Evolutionary conservation across 1,139 yeast genomes (phyloP).

Genomic region (Diutina ranongensis): DNA sequence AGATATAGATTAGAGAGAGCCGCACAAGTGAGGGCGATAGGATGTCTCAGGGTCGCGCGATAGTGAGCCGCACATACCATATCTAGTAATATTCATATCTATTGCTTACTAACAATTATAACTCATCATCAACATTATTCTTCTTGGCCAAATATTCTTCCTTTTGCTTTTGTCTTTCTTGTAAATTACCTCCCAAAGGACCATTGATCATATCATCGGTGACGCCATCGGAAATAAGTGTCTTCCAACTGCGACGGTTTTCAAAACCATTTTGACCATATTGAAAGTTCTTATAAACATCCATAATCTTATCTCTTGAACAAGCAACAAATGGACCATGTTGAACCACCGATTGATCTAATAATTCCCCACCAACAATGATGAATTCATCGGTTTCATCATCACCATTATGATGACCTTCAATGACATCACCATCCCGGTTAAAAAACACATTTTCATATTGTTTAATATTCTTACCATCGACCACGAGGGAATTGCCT

Average conservation of each 20-base stretch:
- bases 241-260: slow-evolving; percentile 53
- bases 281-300: slow-evolving; percentile 66
- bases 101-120: too few species aligned
- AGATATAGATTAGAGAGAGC: background rate
- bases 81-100: too few species aligned
- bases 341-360: slow-evolving; percentile 72
- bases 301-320: slow-evolving; percentile 44
- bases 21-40: background rate
- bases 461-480: slow-evolving; percentile 29
- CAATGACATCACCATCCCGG: slow-evolving; percentile 47
- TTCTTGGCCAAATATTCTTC: slow-evolving; percentile 15
- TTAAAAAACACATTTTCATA: slow-evolving; percentile 53
- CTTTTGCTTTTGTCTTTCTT: slow-evolving; percentile 21
- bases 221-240: slow-evolving; percentile 56
- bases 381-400: slow-evolving; percentile 44
- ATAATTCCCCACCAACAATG: slow-evolving; percentile 63
- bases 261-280: slow-evolving; percentile 64
- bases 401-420: slow-evolving; percentile 22
- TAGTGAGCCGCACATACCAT: background rate
- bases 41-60: background rate
- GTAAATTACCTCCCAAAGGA: slow-evolving; percentile 25
- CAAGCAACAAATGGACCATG: slow-evolving; percentile 87
- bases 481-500: slow-evolving; percentile 45
- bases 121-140: slow-evolving; percentile 7
- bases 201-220: slow-evolving; percentile 33